Percentiles rank a stretch among this genome's conserved stretches.
Conservation (phyloP, 2,329 filamentous ascomycete species). For the Aspergillus awamori region DNA sequence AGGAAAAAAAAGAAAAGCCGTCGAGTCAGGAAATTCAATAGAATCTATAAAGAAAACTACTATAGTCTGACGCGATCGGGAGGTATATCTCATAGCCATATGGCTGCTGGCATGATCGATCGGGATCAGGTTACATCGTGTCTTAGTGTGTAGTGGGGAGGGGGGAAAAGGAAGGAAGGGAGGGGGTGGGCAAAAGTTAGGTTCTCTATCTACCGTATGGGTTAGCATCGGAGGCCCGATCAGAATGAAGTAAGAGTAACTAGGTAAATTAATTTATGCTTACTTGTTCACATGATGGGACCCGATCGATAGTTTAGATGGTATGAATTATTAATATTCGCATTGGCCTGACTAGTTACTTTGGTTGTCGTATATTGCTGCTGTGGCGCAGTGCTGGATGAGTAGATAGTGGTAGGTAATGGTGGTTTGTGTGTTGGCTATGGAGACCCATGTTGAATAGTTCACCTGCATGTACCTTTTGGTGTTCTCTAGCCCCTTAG, state of each 20-base stretch:
- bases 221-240: neutral
- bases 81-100: conserved; percentile 8
- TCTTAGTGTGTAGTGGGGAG: conserved; percentile 7
- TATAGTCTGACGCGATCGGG: conserved; percentile 7
- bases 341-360: neutral
- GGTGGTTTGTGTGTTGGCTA: too few species aligned
- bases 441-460: too few species aligned
- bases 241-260: neutral
- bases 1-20: too few species aligned
- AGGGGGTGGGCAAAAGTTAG: neutral
- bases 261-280: neutral
- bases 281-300: conserved; percentile 3
- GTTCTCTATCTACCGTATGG: neutral
- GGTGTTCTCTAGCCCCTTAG: neutral
- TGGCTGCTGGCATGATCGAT: conserved; percentile 13
- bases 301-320: neutral
- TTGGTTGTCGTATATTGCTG: neutral
- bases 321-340: neutral
- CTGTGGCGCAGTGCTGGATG: neutral
- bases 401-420: neutral
- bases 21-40: neutral
- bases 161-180: neutral
- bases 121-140: conserved; percentile 11
- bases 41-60: neutral
- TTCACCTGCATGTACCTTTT: too few species aligned